Evolutionary conservation across 768 basidiomycete genomes (phyloP).

Genomic region (Aureoboletus auriporus): DNA sequence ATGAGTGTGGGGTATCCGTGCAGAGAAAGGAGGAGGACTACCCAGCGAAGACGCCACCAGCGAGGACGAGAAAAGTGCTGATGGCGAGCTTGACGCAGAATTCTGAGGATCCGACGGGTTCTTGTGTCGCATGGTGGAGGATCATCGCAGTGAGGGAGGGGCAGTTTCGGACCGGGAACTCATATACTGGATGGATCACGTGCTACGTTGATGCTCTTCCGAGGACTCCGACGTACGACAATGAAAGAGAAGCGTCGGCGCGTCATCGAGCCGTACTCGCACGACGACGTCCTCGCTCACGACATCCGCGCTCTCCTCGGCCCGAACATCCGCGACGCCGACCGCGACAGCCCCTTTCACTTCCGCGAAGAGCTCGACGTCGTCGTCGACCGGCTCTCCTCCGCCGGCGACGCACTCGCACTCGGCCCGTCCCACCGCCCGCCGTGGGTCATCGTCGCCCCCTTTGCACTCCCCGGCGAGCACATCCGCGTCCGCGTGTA

Average conservation of each 20-base stretch:
- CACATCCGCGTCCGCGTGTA: conserved; percentile 69
- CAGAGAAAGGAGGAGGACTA: conserved; percentile 29
- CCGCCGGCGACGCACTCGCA: conserved; percentile 63
- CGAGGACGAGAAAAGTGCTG: conserved; percentile 66
- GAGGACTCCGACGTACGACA: background rate
- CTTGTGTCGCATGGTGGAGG: conserved; percentile 10
- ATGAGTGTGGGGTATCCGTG: background rate
- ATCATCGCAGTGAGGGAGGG: conserved; percentile 8
- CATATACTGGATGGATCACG: background rate
- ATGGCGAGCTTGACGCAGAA: conserved; percentile 75
- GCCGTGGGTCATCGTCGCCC: conserved; percentile 81
- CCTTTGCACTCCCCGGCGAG: conserved; percentile 85
- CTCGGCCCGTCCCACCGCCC: conserved; percentile 42
- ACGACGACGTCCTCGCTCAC: conserved; percentile 70
- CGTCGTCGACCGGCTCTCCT: conserved; percentile 59
- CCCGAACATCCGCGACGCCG: background rate
- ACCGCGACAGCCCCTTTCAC: conserved; percentile 52
- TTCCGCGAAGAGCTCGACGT: conserved; percentile 63
- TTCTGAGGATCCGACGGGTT: conserved; percentile 48
- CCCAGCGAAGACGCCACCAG: conserved; percentile 94
- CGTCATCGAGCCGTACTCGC: conserved; percentile 52
- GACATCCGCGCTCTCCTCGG: conserved; percentile 72
- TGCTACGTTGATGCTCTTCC: background rate
- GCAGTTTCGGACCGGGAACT: background rate
- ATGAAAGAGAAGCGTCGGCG: background rate